A percentile compares a stretch with the other conserved stretches of the same genome.
phyloP scores from a whole-genome alignment of 176 grass and related monocot species.

The Elymus sibiricus region DNA sequence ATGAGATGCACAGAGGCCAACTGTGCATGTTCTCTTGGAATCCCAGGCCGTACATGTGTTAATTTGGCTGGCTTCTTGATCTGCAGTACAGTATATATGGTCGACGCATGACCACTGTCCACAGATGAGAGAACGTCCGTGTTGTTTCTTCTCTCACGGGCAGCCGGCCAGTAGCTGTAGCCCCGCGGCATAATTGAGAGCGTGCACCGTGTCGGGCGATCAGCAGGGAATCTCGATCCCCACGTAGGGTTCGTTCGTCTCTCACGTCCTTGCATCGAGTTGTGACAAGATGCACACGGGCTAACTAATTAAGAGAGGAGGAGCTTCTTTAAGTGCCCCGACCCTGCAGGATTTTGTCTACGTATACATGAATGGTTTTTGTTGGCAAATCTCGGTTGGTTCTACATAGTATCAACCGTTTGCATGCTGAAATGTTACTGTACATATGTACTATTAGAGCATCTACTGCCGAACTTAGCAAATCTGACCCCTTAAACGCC shows the following conservation, averaged over 20 bases:
- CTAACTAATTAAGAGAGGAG: background rate
- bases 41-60: background rate
- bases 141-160: constrained; percentile 52
- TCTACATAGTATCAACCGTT: background rate
- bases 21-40: background rate
- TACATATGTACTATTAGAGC: too few relatives aligned
- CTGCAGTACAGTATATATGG: background rate
- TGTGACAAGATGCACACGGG: background rate
- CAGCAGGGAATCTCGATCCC: constrained; percentile 13
- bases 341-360: constrained; percentile 10
- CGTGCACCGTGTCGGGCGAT: background rate
- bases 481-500: too few relatives aligned
- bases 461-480: too few relatives aligned
- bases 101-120: background rate
- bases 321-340: constrained; percentile 32
- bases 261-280: background rate
- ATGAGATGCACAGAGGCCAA: background rate
- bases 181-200: background rate
- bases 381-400: background rate
- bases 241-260: background rate
- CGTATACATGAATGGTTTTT: background rate
- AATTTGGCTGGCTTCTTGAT: background rate
- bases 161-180: background rate
- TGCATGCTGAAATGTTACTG: background rate
- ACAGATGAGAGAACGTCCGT: background rate